These are phyloP conservation scores for Globisporangium paddicum DNA, from an alignment of 352 stramenopile species.

Conservation along the genomic window DNA sequence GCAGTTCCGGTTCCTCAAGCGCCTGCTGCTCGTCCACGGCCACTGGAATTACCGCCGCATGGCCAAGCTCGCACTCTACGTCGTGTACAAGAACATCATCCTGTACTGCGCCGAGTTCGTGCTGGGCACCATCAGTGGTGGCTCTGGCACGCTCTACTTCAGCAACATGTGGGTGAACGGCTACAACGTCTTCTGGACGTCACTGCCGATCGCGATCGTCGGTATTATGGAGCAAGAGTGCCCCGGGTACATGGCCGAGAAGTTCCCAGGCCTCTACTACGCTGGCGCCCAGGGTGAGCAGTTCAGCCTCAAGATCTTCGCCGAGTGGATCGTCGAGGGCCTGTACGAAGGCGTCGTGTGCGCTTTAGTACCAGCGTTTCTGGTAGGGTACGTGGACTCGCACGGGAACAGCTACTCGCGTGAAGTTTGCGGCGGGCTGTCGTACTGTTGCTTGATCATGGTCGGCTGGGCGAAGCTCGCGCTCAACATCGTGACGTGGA, in stretches of 20 bases:
- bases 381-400: slow-evolving; percentile 60
- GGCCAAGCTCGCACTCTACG: slow-evolving; percentile 94
- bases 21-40: slow-evolving; percentile 96
- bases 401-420: slow-evolving; percentile 55
- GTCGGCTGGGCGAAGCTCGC: slow-evolving; percentile 77
- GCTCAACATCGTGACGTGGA: slow-evolving; percentile 84
- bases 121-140: slow-evolving; percentile 80
- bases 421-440: slow-evolving; percentile 63
- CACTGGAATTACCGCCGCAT: slow-evolving; percentile 98
- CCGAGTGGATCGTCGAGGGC: slow-evolving; percentile 75
- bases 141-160: slow-evolving; percentile 77
- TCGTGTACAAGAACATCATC: slow-evolving; percentile 99
- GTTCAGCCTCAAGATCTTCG: slow-evolving; percentile 77
- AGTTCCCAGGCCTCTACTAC: slow-evolving; percentile 81
- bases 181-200: slow-evolving; percentile 97
- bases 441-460: slow-evolving; percentile 78
- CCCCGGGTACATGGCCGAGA: slow-evolving; percentile 53
- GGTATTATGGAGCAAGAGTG: slow-evolving; percentile 84
- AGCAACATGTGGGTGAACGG: slow-evolving; percentile 92
- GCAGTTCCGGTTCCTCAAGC: slow-evolving; percentile 97
- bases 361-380: slow-evolving; percentile 55
- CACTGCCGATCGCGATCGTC: slow-evolving; percentile 87
- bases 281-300: slow-evolving; percentile 73
- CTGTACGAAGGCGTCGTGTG: slow-evolving; percentile 76
- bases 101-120: slow-evolving; percentile 82